Base-by-base conservation (phyloP, 768 basidiomycete species). In the Boletales sp. region DNA sequence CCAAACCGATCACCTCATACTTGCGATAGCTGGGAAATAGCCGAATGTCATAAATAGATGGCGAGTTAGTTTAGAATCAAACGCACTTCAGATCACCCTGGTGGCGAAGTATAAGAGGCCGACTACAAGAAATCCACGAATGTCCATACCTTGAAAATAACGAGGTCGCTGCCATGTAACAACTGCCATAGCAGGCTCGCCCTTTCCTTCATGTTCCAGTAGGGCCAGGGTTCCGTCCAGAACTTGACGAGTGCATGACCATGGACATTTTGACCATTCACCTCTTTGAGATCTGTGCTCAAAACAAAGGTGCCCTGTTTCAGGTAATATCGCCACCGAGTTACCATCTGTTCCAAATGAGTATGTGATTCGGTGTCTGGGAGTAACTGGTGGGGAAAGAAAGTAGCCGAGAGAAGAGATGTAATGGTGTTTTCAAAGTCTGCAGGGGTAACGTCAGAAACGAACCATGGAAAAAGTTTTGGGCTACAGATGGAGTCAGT, bases 381-480 rank as follows among this genome's bases (percentile, higher is more conserved):
- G 8, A 63, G 11, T n/a, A 49, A 42, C 19, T 59, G 41, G n/a
- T 52, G 54, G 10, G 67, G 50, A 61, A 86, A 83, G 74, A 94
- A 93, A 10, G 81, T 71, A 2, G 65, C 29, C 2, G 80, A 73
- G 39, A 86, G 75, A 1, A 94, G 73, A 8, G 74, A 74, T 2
- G 64, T 45, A 48, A 94, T 76, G 0, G 82, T 78, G 43, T 72
- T 67, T 21, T 64, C 57, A 66, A 97, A 97, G 66, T 99, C 95
- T 21, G 76, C 71, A 1, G 95, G 94, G 5, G 90, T 88, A 24
- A 94, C 93, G 65, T 97, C 92, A 11, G 90, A 93, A 40, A 97
- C 94, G 64, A 98, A 99, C 94, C 95, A 99, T 0, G 94, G 94
- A 45, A 97, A 87, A 9, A 88, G 73, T 67, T 99, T 97, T 0